Percentiles rank a stretch among this genome's conserved stretches.
Evolutionary conservation across 1,284 basidiomycete genomes (phyloP).

Genomic region (Sporisorium sorghi): DNA sequence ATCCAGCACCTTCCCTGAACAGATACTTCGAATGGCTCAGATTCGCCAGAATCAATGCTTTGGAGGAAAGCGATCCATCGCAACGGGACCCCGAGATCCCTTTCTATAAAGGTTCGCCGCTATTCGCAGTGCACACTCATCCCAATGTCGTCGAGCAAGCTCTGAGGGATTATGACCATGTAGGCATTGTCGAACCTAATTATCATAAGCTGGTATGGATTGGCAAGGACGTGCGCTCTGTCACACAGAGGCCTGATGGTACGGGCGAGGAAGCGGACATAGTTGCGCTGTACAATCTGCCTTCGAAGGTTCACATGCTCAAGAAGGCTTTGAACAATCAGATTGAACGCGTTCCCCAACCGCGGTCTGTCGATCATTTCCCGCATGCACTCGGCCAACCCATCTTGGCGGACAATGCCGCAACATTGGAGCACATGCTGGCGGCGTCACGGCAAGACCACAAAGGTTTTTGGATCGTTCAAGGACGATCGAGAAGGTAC

Average conservation of each 20-base stretch:
- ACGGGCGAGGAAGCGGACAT: neutral
- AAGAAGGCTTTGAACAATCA: neutral
- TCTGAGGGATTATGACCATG: neutral
- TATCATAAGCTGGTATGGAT: no score
- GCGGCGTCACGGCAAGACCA: neutral
- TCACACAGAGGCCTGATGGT: no score
- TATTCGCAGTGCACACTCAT: neutral
- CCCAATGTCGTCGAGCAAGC: neutral
- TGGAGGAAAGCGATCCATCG: neutral
- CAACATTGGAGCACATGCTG: neutral
- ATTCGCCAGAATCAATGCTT: neutral
- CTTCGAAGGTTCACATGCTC: neutral
- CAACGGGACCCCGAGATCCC: neutral
- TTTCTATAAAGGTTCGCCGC: neutral
- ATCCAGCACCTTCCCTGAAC: neutral
- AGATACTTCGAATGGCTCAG: neutral
- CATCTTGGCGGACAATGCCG: neutral
- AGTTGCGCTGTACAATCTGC: neutral
- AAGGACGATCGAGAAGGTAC: neutral
- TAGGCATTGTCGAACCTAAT: neutral
- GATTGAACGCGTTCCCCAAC: neutral
- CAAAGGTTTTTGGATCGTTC: neutral
- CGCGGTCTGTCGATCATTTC: neutral
- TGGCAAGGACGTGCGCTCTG: no score
- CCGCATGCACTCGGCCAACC: neutral